These are phyloP conservation scores for Sporothrix dimorphospora DNA, from an alignment of 2,329 filamentous ascomycete species.

Conservation along the genomic window DNA sequence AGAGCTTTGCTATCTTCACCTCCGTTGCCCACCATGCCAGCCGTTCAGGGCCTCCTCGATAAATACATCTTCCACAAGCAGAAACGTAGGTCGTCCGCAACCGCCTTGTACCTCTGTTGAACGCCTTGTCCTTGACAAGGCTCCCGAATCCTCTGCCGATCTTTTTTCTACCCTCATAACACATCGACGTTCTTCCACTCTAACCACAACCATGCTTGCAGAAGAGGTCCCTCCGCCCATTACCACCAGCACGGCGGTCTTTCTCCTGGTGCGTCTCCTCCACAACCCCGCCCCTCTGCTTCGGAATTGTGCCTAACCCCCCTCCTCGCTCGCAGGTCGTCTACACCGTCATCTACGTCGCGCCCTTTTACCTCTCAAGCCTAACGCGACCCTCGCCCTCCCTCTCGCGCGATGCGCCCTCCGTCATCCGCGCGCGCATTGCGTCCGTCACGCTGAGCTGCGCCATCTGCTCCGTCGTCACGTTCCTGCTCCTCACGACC, in stretches of 20 bases:
- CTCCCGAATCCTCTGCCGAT: background rate
- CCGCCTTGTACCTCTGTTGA: background rate
- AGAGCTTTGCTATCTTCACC: background rate
- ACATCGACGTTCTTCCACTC: background rate
- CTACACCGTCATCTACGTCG: conserved; percentile 88
- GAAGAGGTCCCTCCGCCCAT: conserved; percentile 44
- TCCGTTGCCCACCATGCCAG: conserved; percentile 33
- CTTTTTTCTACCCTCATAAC: background rate
- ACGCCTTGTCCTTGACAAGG: background rate
- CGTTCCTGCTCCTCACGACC: conserved; percentile 66
- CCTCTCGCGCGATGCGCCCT: conserved; percentile 83
- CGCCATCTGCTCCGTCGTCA: conserved; percentile 65
- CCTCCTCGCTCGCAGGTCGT: conserved; percentile 56
- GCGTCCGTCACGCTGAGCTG: conserved; percentile 79
- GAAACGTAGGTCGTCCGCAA: conserved; percentile 29
- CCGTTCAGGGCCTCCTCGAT: conserved; percentile 35
- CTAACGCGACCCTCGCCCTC: conserved; percentile 77
- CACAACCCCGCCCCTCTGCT: no score
- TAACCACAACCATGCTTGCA: conserved; percentile 19
- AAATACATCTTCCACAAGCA: conserved; percentile 34
- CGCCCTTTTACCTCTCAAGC: conserved; percentile 83
- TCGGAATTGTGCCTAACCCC: background rate
- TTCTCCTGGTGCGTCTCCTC: conserved; percentile 42
- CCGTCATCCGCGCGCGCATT: conserved; percentile 85
- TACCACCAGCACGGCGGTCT: conserved; percentile 44